phyloP scores from a whole-genome alignment of 2,329 filamentous ascomycete species.

The Neophaeococcomyces aloes region DNA sequence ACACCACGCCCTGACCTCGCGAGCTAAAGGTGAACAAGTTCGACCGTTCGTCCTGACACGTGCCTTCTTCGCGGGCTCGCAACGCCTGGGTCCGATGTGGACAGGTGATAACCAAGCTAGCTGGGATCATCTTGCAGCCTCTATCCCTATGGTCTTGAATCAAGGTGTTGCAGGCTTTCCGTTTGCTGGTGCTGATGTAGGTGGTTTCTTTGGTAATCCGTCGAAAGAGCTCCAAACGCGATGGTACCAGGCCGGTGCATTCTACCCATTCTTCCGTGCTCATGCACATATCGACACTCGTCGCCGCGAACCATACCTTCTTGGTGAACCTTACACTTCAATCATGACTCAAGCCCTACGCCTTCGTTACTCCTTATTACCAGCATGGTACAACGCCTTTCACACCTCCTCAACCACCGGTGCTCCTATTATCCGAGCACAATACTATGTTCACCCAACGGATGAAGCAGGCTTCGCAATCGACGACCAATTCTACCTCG shows the following conservation, averaged over 20 bases:
- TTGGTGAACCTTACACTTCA: constrained; percentile 69
- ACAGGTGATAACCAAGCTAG: constrained; percentile 93
- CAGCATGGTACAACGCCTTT: constrained; percentile 95
- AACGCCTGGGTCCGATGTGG: constrained; percentile 93
- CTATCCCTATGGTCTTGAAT: constrained; percentile 85
- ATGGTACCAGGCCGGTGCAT: constrained; percentile 94
- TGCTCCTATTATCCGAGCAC: constrained; percentile 77
- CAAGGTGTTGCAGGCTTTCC: constrained; percentile 89
- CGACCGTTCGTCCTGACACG: constrained; percentile 89
- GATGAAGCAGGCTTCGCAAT: constrained; percentile 80
- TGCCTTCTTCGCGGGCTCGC: constrained; percentile 82
- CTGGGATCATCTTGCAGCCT: constrained; percentile 82
- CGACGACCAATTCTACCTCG: constrained; percentile 89
- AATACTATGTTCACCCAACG: constrained; percentile 82
- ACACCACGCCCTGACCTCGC: constrained; percentile 69
- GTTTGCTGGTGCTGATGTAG: constrained; percentile 89
- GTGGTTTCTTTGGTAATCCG: constrained; percentile 96
- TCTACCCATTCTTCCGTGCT: constrained; percentile 96
- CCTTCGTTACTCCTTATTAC: constrained; percentile 78
- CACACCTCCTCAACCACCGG: constrained; percentile 74
- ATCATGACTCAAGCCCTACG: constrained; percentile 83
- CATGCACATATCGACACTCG: constrained; percentile 96
- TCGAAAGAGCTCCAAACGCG: constrained; percentile 81
- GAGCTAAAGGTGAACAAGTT: constrained; percentile 73
- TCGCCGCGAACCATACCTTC: constrained; percentile 83